Percentiles rank a stretch among this genome's conserved stretches.
Conservation (phyloP, 805 yeast species). For the Lipomyces orientalis region DNA sequence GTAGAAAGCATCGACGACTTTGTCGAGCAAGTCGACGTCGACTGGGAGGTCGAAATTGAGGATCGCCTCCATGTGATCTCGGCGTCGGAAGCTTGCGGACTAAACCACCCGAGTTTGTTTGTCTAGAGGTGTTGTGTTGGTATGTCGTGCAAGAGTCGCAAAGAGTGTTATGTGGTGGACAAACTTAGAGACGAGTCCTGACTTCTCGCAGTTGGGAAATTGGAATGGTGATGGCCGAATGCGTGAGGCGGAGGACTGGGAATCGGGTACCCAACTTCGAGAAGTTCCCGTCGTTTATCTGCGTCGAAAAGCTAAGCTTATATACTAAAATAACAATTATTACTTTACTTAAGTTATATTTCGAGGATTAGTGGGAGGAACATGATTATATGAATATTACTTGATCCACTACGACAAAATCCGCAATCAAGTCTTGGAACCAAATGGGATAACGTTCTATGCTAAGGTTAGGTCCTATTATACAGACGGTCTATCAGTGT, state of each 20-base stretch:
- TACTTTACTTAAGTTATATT: not conserved
- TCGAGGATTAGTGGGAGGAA: no score
- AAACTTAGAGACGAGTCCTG: not conserved
- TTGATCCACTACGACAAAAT: no score
- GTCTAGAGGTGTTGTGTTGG: not conserved
- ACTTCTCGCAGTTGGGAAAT: not conserved
- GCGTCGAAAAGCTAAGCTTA: not conserved
- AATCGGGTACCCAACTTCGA: not conserved
- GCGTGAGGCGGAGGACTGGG: not conserved
- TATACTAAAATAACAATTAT: no score
- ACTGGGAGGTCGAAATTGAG: constrained; percentile 82
- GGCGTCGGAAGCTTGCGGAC: constrained; percentile 3
- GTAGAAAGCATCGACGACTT: constrained; percentile 83
- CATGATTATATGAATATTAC: no score
- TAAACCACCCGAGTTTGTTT: not conserved
- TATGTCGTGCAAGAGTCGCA: not conserved
- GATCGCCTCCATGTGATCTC: constrained; percentile 72
- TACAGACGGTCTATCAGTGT: not conserved
- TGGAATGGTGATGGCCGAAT: not conserved
- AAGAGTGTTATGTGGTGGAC: not conserved
- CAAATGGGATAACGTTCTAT: no score
- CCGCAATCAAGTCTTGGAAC: no score
- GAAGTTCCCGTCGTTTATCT: not conserved
- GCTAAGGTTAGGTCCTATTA: no score
- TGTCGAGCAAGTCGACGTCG: constrained; percentile 79